Evolutionary conservation across 2,329 filamentous ascomycete species (phyloP).

Genomic region (Ascosphaera apis): DNA sequence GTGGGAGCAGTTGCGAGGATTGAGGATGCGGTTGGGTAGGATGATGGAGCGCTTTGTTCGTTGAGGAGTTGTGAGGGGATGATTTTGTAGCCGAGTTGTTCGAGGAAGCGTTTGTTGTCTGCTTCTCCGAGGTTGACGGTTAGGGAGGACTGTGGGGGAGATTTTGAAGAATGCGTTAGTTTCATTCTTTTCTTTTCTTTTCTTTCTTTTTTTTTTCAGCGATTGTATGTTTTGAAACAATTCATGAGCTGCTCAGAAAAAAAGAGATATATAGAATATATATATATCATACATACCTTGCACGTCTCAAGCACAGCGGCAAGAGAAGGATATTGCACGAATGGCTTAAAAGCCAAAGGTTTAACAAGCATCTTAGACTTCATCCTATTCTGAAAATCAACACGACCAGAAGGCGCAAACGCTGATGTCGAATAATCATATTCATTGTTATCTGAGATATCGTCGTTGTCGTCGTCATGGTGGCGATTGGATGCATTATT

Average conservation of each 20-base stretch:
- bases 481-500: too few relatives aligned
- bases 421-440: too few relatives aligned
- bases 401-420: neutral
- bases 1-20: conserved; percentile 10
- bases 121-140: conserved; percentile 49
- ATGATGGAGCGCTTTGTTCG: conserved; percentile 25
- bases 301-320: neutral
- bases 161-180: too few relatives aligned
- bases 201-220: too few relatives aligned
- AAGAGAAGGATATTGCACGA: neutral
- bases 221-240: conserved; percentile 10
- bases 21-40: conserved; percentile 17
- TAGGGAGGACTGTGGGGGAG: conserved; percentile 34
- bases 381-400: neutral
- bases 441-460: too few relatives aligned
- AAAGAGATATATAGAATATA: too few relatives aligned
- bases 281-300: neutral
- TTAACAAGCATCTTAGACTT: conserved; percentile 1
- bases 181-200: too few relatives aligned
- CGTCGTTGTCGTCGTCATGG: too few relatives aligned
- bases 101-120: conserved; percentile 68
- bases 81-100: conserved; percentile 82
- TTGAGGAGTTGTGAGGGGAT: conserved; percentile 76
- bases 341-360: neutral
- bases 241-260: conserved; percentile 1